Evolutionary conservation across 1,284 basidiomycete genomes (phyloP), one percentile per base, ranked within the genome.

Genomic region (Puccinia triticina): DNA sequence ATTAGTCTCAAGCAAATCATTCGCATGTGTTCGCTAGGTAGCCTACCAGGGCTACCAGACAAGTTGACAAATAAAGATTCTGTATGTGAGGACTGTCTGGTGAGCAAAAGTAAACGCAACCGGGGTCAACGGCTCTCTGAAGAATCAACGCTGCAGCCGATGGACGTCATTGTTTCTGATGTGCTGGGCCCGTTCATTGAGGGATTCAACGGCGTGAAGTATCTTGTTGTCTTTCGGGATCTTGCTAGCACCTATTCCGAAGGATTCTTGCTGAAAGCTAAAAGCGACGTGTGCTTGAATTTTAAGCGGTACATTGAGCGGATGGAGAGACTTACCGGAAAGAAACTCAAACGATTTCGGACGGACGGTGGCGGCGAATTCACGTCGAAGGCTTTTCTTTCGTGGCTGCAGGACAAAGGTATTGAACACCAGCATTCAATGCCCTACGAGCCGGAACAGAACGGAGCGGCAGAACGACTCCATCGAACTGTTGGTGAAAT

Each of bases 351-450:
- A 32, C 7, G 16, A 29, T 57, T 82, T 23, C 37, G 59, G 7
- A 82, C 79, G 2, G 59, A 82, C 29, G 61, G 61, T 7, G 79
- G 79, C 4, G 72, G 71, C 1, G 61, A 82, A 23, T 82, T 72
- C 57, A 82, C 34, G 2, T 74, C 46, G 0, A 82, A 48, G 14
- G 8, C 21, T 0, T 74, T 82, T 46, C 26, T 29, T 8, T 14
- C 4, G 21, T 82, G 72, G 69, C 40, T 82, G n/a, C 50, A 34
- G 16, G 46, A 59, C 12, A 64, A 75, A 26, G 79, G 72, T 0
- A 82, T 82, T n/a, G 29, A 40, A n/a, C 79, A 82, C 23, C 53
- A 82, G 37, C 37, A 67, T 3, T 64, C 43, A 5, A 82, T 61
- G 57, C 71, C 79, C 1, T 82, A 74, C 26, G 29, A 61, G 10